These are phyloP conservation scores for Akanthomyces uredinophilus DNA, from an alignment of 2,329 filamentous ascomycete species.

Conservation along the genomic window DNA sequence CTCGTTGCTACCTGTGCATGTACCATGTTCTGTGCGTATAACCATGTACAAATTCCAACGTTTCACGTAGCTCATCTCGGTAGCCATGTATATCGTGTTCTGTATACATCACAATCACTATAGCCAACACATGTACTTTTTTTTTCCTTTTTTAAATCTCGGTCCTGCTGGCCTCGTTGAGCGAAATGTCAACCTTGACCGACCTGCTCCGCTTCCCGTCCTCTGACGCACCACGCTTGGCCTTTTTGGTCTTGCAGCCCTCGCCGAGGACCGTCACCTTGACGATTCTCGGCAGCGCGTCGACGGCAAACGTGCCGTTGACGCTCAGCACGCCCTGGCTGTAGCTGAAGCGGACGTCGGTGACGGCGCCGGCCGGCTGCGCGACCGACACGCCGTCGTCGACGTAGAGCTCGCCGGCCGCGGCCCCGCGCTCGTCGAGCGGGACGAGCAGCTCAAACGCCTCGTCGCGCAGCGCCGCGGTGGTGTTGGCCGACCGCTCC, in stretches of 20 bases:
- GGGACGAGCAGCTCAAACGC: slow-evolving; percentile 69
- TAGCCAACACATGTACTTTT: background rate
- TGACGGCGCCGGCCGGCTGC: slow-evolving; percentile 64
- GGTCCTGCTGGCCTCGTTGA: slow-evolving; percentile 16
- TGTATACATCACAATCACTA: background rate
- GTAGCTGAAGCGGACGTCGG: slow-evolving; percentile 55
- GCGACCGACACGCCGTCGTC: slow-evolving; percentile 67
- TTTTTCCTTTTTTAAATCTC: slow-evolving; percentile 4
- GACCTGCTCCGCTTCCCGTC: slow-evolving; percentile 7
- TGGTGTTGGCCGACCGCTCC: slow-evolving; percentile 54
- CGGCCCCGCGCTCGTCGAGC: slow-evolving; percentile 55
- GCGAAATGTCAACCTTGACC: slow-evolving; percentile 15
- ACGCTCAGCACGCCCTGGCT: slow-evolving; percentile 43
- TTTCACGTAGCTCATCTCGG: background rate
- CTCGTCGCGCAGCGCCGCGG: slow-evolving; percentile 55
- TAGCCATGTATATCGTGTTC: background rate
- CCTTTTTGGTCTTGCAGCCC: slow-evolving; percentile 10
- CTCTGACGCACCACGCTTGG: background rate
- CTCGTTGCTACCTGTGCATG: too few species aligned
- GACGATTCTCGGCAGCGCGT: slow-evolving; percentile 52
- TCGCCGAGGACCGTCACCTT: slow-evolving; percentile 47
- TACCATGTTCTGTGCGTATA: too few species aligned
- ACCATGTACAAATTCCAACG: too few species aligned
- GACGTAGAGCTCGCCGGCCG: slow-evolving; percentile 62
- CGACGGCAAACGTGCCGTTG: slow-evolving; percentile 51